Conservation (phyloP, 495 filamentous ascomycete species). For the Penicillium canescens region DNA sequence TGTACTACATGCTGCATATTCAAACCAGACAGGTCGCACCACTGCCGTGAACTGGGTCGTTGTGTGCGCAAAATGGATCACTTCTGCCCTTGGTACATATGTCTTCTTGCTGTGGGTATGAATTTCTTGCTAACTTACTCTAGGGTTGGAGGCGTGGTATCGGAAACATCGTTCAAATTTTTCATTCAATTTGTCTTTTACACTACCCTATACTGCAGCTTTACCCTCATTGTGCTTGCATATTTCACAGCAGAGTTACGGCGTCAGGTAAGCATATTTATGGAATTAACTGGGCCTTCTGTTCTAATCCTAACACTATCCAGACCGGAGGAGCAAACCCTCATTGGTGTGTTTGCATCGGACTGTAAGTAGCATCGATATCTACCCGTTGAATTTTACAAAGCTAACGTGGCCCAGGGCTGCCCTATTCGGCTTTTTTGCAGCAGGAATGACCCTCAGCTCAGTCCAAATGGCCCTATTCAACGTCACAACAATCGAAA, state of each 20-base stretch:
- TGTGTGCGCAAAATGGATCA: slow-evolving; percentile 92
- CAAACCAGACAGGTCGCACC: slow-evolving; percentile 83
- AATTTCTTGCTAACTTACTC: slow-evolving; percentile 14
- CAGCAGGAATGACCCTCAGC: slow-evolving; percentile 68
- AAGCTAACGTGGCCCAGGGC: slow-evolving; percentile 37
- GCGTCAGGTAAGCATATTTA: slow-evolving; percentile 29
- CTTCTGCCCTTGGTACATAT: slow-evolving; percentile 80
- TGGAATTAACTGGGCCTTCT: not conserved
- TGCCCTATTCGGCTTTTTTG: slow-evolving; percentile 74
- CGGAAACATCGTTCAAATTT: slow-evolving; percentile 83
- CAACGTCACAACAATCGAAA: slow-evolving; percentile 84
- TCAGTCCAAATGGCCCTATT: slow-evolving; percentile 65
- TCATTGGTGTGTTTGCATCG: slow-evolving; percentile 56
- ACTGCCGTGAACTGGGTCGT: slow-evolving; percentile 76
- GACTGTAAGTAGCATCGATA: slow-evolving; percentile 44
- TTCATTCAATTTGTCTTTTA: slow-evolving; percentile 85
- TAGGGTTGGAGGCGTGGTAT: slow-evolving; percentile 84
- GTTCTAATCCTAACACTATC: slow-evolving; percentile 11
- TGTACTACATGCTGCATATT: slow-evolving; percentile 77
- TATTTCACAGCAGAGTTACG: slow-evolving; percentile 52
- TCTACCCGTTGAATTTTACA: not conserved
- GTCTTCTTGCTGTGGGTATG: not conserved
- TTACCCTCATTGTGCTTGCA: slow-evolving; percentile 60
- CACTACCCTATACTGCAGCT: slow-evolving; percentile 64
- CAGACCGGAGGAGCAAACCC: slow-evolving; percentile 42